Evolutionary conservation across 2,329 filamentous ascomycete species (phyloP).

Genomic region (Epichloe coenophiala): DNA sequence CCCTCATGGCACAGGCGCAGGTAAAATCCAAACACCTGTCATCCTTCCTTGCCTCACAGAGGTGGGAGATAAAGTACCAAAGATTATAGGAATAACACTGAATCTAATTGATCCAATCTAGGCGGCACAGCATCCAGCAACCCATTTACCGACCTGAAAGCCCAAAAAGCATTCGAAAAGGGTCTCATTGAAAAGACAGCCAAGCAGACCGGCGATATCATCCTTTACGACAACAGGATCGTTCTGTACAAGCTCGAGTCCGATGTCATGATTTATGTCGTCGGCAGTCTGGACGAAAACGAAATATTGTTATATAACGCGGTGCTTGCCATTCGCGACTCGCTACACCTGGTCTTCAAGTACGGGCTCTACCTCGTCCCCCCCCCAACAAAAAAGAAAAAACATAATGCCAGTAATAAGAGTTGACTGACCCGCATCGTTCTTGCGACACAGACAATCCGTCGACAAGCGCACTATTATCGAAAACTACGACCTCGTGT

Average conservation of each 20-base stretch:
- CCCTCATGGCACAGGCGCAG: slow-evolving; percentile 36
- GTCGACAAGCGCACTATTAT: slow-evolving; percentile 96
- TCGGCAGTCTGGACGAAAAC: slow-evolving; percentile 86
- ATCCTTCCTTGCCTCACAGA: too few relatives aligned
- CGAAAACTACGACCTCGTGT: slow-evolving; percentile 96
- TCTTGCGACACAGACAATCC: slow-evolving; percentile 51
- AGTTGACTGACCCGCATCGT: slow-evolving; percentile 5
- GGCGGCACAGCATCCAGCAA: slow-evolving; percentile 40
- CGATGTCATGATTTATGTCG: slow-evolving; percentile 91
- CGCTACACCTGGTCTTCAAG: slow-evolving; percentile 85
- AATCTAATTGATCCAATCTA: slow-evolving; percentile 1
- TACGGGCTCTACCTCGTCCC: slow-evolving; percentile 27
- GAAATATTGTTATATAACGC: slow-evolving; percentile 95
- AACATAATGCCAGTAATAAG: background rate
- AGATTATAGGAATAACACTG: background rate
- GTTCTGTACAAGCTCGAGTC: slow-evolving; percentile 97
- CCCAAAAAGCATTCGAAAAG: slow-evolving; percentile 95
- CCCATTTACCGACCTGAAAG: slow-evolving; percentile 78
- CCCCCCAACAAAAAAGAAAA: too few relatives aligned
- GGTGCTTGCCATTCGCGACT: slow-evolving; percentile 78
- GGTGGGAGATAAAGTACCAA: too few relatives aligned
- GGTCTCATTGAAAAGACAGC: slow-evolving; percentile 89
- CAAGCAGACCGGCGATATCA: slow-evolving; percentile 91
- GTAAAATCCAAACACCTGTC: slow-evolving; percentile 11
- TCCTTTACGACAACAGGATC: slow-evolving; percentile 91